phyloP scores from a whole-genome alignment of 176 grass and related monocot species.

The Phyllostachys edulis region DNA sequence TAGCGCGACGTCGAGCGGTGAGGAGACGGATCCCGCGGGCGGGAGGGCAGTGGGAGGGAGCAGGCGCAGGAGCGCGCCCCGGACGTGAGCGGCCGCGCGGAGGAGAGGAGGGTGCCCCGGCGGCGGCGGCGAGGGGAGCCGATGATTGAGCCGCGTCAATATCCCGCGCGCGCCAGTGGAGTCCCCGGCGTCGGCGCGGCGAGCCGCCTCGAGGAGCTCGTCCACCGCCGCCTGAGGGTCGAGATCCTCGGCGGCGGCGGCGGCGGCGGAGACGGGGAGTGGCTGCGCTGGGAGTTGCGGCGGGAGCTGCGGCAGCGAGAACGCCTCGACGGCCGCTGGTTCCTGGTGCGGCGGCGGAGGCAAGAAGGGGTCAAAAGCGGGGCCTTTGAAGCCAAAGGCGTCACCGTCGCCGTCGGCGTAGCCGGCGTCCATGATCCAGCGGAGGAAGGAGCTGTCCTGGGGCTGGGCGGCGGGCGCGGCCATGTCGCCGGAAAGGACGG shows the following conservation, averaged over 20 bases:
- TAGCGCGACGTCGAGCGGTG: constrained; percentile 51
- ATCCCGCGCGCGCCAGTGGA: constrained; percentile 46
- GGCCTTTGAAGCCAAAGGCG: constrained; percentile 29
- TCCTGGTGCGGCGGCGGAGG: background rate
- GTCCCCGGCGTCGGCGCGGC: constrained; percentile 41
- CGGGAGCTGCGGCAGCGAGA: constrained; percentile 12
- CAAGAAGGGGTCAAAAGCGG: constrained; percentile 32
- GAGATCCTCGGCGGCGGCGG: background rate
- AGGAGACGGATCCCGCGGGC: background rate
- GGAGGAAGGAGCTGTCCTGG: constrained; percentile 37
- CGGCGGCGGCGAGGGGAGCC: constrained; percentile 22
- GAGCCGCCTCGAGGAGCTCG: constrained; percentile 47
- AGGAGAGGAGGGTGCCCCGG: constrained; percentile 37
- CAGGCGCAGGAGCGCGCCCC: constrained; percentile 49
- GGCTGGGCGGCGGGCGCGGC: background rate
- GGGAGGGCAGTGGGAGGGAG: background rate
- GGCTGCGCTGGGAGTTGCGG: background rate
- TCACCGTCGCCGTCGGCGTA: constrained; percentile 26
- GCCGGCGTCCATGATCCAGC: constrained; percentile 44
- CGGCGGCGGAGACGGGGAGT: background rate
- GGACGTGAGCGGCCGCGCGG: constrained; percentile 44
- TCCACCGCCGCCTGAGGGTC: constrained; percentile 30
- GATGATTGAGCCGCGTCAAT: constrained; percentile 82
- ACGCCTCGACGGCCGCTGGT: background rate
- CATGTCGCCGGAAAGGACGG: constrained; percentile 37